Evolutionary conservation across 805 yeast genomes (phyloP), one percentile per base, ranked within the genome.

Genomic region (Candida verbasci): DNA sequence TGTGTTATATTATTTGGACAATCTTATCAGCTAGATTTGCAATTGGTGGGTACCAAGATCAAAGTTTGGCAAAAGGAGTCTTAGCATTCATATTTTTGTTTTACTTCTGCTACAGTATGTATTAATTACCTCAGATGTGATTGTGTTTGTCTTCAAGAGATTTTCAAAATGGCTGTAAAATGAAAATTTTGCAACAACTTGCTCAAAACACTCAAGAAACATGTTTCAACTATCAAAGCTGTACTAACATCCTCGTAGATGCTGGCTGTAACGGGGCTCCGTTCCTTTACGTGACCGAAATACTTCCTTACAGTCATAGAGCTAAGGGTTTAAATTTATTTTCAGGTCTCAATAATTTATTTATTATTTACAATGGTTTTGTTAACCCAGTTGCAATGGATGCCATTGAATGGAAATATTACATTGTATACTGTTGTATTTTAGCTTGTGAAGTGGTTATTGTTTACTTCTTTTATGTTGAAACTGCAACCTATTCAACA

Each of bases 231-330:
- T n/a, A n/a, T n/a, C n/a, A n/a, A n/a, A n/a, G n/a, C n/a, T n/a
- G n/a, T n/a, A n/a, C n/a, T n/a, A n/a, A n/a, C n/a, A n/a, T n/a
- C n/a, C n/a, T n/a, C n/a, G n/a, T n/a, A n/a, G n/a, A n/a, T n/a
- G n/a, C n/a, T n/a, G n/a, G n/a, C 22, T 34, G 22, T 15, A 29
- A 29, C 12, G 32, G 32, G 9, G 56, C 70, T 35, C 72, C 74
- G 34, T 65, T 50, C 48, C 45, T 69, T 28, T 72, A 72, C 48
- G 46, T 65, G 35, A 68, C 78, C 27, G 78, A 69, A 46, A 45
- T 58, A 40, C 51, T 60, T 44, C 64, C 65, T 6, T 61, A 55
- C 49, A 45, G 55, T 20, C 58, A 61, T 47, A 52, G 74, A 45
- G 68, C 72, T 16, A 66, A 67, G 50, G 73, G 71, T 30, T 43